These are phyloP conservation scores for Astragalus membranaceus DNA, from an alignment of 306 rosid genomes.

Conservation along the genomic window DNA sequence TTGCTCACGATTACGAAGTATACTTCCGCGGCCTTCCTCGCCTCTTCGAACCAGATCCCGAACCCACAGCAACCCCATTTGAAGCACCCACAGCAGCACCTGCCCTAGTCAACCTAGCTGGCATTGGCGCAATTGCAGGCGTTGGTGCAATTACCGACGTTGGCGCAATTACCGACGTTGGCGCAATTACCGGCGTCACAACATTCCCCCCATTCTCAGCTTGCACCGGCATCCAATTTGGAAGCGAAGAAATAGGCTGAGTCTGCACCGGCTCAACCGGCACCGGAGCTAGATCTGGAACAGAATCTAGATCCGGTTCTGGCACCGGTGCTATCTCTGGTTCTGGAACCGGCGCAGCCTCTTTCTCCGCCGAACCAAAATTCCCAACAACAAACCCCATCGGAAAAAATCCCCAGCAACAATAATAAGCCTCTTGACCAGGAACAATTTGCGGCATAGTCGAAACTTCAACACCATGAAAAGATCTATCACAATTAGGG, in stretches of 20 bases:
- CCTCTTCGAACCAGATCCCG: slow-evolving; percentile 27
- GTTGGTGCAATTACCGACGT: too few relatives aligned
- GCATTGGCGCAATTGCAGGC: neutral
- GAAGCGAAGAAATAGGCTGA: slow-evolving; percentile 16
- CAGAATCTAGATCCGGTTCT: neutral
- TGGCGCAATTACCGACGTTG: neutral
- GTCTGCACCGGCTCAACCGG: neutral
- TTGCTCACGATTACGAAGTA: neutral
- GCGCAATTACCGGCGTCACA: neutral
- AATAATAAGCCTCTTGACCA: slow-evolving; percentile 84
- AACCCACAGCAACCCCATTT: slow-evolving; percentile 13
- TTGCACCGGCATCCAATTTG: slow-evolving; percentile 50
- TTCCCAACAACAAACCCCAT: slow-evolving; percentile 52
- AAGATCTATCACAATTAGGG: slow-evolving; percentile 68
- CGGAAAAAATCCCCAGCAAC: slow-evolving; percentile 91
- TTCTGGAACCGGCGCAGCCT: neutral
- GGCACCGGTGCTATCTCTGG: neutral
- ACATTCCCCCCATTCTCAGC: slow-evolving; percentile 20
- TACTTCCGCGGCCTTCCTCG: slow-evolving; percentile 76
- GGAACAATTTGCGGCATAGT: slow-evolving; percentile 63
- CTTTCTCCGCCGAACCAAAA: slow-evolving; percentile 23
- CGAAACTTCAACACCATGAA: slow-evolving; percentile 54
- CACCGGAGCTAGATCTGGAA: slow-evolving; percentile 18
- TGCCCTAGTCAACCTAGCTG: neutral
- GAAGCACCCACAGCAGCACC: neutral